Evolutionary conservation across 768 basidiomycete genomes (phyloP).

Genomic region (Suillus cothurnatus): DNA sequence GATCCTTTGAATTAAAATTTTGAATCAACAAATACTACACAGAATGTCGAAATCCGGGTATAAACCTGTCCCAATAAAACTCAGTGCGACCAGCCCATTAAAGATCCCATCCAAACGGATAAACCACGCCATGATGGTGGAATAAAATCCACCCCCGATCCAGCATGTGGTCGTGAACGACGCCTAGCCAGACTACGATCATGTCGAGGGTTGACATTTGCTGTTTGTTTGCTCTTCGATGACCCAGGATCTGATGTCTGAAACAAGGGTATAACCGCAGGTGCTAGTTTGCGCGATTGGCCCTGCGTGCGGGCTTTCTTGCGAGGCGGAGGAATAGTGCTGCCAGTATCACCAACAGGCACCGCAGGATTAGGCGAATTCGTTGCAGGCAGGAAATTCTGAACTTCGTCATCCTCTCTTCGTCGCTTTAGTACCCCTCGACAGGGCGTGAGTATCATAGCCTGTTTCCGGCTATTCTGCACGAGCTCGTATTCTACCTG

Average conservation of each 20-base stretch:
- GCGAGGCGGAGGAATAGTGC: constrained; percentile 9
- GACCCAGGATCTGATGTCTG: not conserved
- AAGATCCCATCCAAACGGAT: constrained; percentile 32
- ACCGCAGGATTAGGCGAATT: constrained; percentile 11
- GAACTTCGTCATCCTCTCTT: constrained; percentile 22
- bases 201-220: not conserved
- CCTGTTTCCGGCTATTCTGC: constrained; percentile 30
- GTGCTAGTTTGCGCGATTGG: constrained; percentile 13
- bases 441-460: constrained; percentile 28
- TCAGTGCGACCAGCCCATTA: constrained; percentile 34
- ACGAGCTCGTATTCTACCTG: constrained; percentile 27
- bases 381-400: constrained; percentile 5
- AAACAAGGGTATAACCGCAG: not conserved
- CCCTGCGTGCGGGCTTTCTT: constrained; percentile 26
- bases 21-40: not conserved
- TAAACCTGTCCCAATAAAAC: no score
- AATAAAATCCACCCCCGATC: constrained; percentile 24
- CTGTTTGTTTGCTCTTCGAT: not conserved
- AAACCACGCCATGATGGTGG: constrained; percentile 34
- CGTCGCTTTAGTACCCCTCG: constrained; percentile 30
- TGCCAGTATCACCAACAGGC: not conserved
- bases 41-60: not conserved
- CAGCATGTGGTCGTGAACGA: not conserved
- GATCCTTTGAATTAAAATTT: no score
- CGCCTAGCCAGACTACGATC: not conserved